A percentile compares a stretch with the other conserved stretches of the same genome.
phyloP scores from a whole-genome alignment of 768 basidiomycete species.

The Rhodotorula diobovata region DNA sequence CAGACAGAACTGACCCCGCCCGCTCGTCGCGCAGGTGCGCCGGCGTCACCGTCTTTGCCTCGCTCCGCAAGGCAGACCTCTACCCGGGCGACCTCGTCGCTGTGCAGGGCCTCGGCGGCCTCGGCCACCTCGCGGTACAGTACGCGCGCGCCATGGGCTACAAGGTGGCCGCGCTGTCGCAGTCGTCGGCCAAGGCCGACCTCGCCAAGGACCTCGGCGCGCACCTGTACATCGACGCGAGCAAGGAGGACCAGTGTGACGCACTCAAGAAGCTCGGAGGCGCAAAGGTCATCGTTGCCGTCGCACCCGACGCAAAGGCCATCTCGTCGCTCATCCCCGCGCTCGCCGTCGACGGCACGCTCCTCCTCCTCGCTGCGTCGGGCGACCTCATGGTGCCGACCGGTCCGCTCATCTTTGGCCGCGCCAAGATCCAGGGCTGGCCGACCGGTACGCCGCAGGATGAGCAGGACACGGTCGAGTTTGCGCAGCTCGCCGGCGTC shows the following conservation, averaged over 20 bases:
- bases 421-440: neutral
- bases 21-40: neutral
- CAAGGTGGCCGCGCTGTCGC: slow-evolving; percentile 48
- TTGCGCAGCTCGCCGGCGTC: neutral
- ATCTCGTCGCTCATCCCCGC: neutral
- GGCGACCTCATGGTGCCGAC: neutral
- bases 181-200: slow-evolving; percentile 44
- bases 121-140: slow-evolving; percentile 49
- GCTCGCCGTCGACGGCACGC: slow-evolving; percentile 34
- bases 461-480: neutral
- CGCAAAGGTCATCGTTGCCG: neutral
- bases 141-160: slow-evolving; percentile 49
- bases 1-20: too few relatives aligned
- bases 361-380: slow-evolving; percentile 19
- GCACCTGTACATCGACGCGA: slow-evolving; percentile 48
- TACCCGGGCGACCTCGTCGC: slow-evolving; percentile 49
- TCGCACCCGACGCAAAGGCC: neutral
- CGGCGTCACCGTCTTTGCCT: slow-evolving; percentile 50
- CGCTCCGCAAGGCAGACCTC: slow-evolving; percentile 45
- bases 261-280: slow-evolving; percentile 49
- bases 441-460: neutral
- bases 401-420: neutral
- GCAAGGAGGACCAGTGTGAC: slow-evolving; percentile 44
- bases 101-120: slow-evolving; percentile 47
- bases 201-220: slow-evolving; percentile 50